phyloP scores from a whole-genome alignment of 495 filamentous ascomycete species.

The Aspergillus carlsbadensis region DNA sequence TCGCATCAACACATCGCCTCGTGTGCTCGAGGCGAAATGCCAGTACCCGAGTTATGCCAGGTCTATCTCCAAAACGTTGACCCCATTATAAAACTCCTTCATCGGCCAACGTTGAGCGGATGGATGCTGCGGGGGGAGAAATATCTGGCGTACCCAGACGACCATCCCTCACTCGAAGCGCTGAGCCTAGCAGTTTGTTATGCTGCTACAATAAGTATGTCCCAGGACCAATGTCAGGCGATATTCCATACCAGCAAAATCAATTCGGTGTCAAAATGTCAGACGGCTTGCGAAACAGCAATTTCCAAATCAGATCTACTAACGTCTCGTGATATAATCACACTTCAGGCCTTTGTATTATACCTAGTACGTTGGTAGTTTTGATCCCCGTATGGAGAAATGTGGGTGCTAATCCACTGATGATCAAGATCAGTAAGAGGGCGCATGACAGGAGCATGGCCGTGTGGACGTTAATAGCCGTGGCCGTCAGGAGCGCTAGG shows the following conservation, averaged over 20 bases:
- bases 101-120: not conserved
- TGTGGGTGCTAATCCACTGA: not conserved
- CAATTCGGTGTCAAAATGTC: not conserved
- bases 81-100: slow-evolving; percentile 8
- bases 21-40: not conserved
- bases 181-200: slow-evolving; percentile 5
- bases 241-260: slow-evolving; percentile 2
- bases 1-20: not conserved
- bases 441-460: slow-evolving; percentile 1
- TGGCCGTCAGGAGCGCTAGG: slow-evolving; percentile 2
- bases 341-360: slow-evolving; percentile 9
- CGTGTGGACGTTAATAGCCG: slow-evolving; percentile 1
- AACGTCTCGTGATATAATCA: not conserved
- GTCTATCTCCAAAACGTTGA: slow-evolving; percentile 9
- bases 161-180: not conserved
- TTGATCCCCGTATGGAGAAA: not conserved
- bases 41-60: not conserved
- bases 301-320: not conserved
- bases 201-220: not conserved
- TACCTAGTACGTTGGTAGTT: slow-evolving; percentile 8
- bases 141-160: not conserved
- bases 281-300: not conserved
- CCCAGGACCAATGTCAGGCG: not conserved
- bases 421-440: not conserved
- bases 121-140: slow-evolving; percentile 7